Base-by-base conservation (phyloP, 805 yeast species). In the Saccharomycopsis schoenii region DNA sequence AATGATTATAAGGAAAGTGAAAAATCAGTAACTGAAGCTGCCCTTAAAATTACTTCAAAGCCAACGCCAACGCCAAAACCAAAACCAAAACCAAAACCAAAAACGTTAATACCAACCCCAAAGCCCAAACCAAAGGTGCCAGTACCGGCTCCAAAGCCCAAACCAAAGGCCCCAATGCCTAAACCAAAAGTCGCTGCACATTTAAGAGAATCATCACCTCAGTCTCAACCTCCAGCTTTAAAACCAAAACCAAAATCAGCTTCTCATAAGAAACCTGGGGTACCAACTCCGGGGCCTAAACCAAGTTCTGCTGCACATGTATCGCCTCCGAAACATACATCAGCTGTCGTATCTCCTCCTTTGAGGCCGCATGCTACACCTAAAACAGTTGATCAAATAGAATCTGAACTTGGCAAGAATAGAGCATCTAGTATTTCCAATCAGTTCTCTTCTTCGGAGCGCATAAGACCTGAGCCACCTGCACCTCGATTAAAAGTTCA, bases 241-340 rank as follows among this genome's bases (percentile, higher is more conserved):
- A 71, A 70, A 40, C 74, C 74, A 11, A 72, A 69, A 42, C 73
- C 76, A n/a, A 71, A 68, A 62, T 59, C 69, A 10, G 68, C 72
- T 9, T 37, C 62, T 40, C 47, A 54, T 1, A 56, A 57, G 12
- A 58, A 55, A 51, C 41, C 57, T 14, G 37, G 34, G 41, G 57
- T 58, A 55, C 39, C 55, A 17, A 52, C 40, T 42, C 19, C 15
- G 15, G 41, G 11, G 8, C 34, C 29, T n/a, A 40, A 39, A 17
- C 24, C 41, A 2, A 41, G 19, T 11, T 5, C 52, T 25, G n/a
- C 37, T 4, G n/a, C 40, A 15, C 19, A 37, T 21, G 14, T 39
- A 12, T 10, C 24, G 12, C 24, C 52, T 11, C 34, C 15, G 11
- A 25, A 47, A 8, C 34, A 2, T 24, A 47, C 21, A 15, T 2